Conservation (phyloP, 73 alveolate genomes). For the Paramecium sexaurelia region DNA sequence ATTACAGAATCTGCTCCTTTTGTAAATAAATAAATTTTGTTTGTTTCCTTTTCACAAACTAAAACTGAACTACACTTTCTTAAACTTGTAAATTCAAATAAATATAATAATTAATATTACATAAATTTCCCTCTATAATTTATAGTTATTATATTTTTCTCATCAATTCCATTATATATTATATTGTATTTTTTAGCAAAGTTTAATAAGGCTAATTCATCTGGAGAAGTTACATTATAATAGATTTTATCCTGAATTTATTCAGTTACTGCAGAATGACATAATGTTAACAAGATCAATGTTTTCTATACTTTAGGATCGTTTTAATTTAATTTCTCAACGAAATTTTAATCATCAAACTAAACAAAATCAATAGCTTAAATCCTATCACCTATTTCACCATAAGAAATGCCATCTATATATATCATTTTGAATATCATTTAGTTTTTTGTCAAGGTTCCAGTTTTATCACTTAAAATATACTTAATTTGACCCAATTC, state of each 20-base stretch:
- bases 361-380: constrained; percentile 79
- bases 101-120: constrained; percentile 77
- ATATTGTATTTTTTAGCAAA: constrained; percentile 86
- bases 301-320: constrained; percentile 49
- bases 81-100: constrained; percentile 90
- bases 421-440: constrained; percentile 92
- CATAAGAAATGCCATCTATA: constrained; percentile 83
- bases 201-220: constrained; percentile 96
- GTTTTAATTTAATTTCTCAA: constrained; percentile 64
- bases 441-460: constrained; percentile 91
- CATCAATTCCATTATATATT: constrained; percentile 83
- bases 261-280: constrained; percentile 87
- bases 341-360: constrained; percentile 76
- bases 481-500: constrained; percentile 93
- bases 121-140: constrained; percentile 51
- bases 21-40: constrained; percentile 78
- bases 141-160: constrained; percentile 79
- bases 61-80: constrained; percentile 96
- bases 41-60: constrained; percentile 73
- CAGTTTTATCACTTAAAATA: constrained; percentile 95
- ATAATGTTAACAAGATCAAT: constrained; percentile 72
- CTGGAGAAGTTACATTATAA: constrained; percentile 91
- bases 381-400: constrained; percentile 68
- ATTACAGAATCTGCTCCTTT: constrained; percentile 98
- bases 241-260: constrained; percentile 71